Evolutionary conservation across 108 stramenopile species (phyloP), one percentile per base, ranked within the genome.

Genomic region (Cylindrotheca fusiformis): DNA sequence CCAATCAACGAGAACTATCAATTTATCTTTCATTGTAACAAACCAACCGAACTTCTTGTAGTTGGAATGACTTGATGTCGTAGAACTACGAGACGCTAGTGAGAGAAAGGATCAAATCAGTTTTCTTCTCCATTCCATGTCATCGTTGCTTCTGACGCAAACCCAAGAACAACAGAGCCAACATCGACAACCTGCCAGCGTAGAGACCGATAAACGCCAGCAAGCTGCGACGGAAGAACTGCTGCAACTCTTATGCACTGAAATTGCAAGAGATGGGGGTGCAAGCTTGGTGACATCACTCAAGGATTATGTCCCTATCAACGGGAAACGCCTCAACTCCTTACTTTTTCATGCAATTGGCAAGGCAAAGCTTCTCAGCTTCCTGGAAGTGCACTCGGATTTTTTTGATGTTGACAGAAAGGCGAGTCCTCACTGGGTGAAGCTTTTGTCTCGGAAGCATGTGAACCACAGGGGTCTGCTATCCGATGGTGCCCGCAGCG

Each of bases 211-310:
- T 41, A 41, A 41, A 6, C 36, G 36, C 14, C 36, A 41, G 14
- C 10, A 41, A 41, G 14, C 6, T 6, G 36, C 36, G 6, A 41
- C 36, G 10, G 14, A 48, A 2, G 47, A 56, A 22, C 68, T 79
- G 28, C 29, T 74, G 41, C 21, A 47, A 20, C 30, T 72, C 19
- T 62, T 79, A 14, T 69, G 1, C 2, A 48, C 30, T 10, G 69
- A 69, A 32, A 79, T 79, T 33, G 52, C 51, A 20, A 51, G 59
- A 0, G 78, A 79, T 51, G 78, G 78, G 8, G 78, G 78, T 3
- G 69, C 68, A 12, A 59, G 56, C 30, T 51, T 79, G 28, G 78
- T 69, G n/a, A 63, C 61, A 14, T 54, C 55, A 24, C 47, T 79
- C 26, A 79, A 79, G 59, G 78, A 79, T 17, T 72, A 64, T 25